Evolutionary conservation across 179 eudicot species (phyloP).

Genomic region (Beta lomatogona): DNA sequence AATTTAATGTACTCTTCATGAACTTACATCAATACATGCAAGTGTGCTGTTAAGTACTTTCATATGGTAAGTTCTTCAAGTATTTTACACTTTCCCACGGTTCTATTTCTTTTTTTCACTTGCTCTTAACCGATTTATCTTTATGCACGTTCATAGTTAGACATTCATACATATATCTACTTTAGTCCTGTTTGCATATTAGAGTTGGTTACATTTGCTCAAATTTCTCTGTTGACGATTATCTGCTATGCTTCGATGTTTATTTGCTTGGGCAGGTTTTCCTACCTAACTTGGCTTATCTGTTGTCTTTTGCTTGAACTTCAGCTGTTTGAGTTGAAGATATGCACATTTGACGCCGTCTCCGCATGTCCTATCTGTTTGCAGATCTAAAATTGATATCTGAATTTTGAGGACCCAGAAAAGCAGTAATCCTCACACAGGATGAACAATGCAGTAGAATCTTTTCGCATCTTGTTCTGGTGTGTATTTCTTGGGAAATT

Average conservation of each 20-base stretch:
- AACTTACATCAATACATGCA: not conserved
- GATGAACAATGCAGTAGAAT: conserved; percentile 5
- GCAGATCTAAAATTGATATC: not conserved
- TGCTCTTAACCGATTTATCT: not conserved
- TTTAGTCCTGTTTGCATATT: not conserved
- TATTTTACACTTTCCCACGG: not conserved
- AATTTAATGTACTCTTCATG: conserved; percentile 1
- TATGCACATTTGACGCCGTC: conserved; percentile 7
- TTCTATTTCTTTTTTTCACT: not conserved
- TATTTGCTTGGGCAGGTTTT: conserved; percentile 14
- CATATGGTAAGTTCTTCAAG: not conserved
- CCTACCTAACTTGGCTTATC: conserved; percentile 13
- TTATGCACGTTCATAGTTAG: not conserved
- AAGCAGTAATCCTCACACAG: not conserved
- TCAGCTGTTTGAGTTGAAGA: conserved; percentile 14
- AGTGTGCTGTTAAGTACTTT: not conserved
- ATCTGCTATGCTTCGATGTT: conserved; percentile 2
- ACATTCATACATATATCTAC: too few species aligned
- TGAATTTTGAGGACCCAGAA: not conserved
- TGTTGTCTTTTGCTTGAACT: not conserved
- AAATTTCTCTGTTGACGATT: not conserved
- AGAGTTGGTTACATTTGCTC: not conserved
- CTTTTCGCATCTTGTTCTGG: not conserved
- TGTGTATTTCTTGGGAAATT: conserved; percentile 3
- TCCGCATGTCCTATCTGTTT: not conserved